Base-by-base conservation (phyloP, 2,329 filamentous ascomycete species). In the Arthrocladium fulminans region DNA sequence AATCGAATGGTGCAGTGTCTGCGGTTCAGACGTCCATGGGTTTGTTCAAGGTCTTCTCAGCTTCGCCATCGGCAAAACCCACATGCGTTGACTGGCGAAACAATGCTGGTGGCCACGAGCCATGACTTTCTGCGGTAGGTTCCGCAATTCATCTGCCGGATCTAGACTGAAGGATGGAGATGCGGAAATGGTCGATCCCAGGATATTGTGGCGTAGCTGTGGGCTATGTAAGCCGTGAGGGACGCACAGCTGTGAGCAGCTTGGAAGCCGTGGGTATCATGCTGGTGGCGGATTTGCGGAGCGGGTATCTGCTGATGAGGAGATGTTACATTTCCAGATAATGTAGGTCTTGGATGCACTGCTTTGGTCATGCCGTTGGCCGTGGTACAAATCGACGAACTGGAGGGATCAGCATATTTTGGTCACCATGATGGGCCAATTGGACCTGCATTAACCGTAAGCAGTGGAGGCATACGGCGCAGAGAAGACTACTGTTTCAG, bases 351-450 rank as follows among this genome's bases (percentile, higher is more conserved):
- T 3, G 49, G 52, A 3, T 19, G 45, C 30, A 51, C 54, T 3
- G 54, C 54, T 2, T 22, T 56, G 1, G 49, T 54, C 24, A 51
- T 54, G 40, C 54, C 54, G 3, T 27, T 56, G 37, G 48, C 47
- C 12, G 54, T 56, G 5, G 52, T 29, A 12, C 8, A 45, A 45
- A 15, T 29, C 48, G 24, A 10, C 20, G n/a, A 24, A 35, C 15
- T 34, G 53, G 19, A 30, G 30, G 3, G 47, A 45, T 5, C 13
- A 47, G 32, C 30, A 51, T 23, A 48, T 56, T n/a, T 29, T 56
- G 29, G 51, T 56, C 35, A 37, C 51, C 13, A 51, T 1, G 54
- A 51, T 12, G 54, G 54, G 10, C 54, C 54, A 6, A 45, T 56
- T 7, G 54, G 54, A 9, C 17, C 46, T 4, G 51, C 49, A 8